A percentile compares a stretch with the other conserved stretches of the same genome.
Conservation (phyloP, 306 rosid genomes). For the Ammopiptanthus mongolicus region DNA sequence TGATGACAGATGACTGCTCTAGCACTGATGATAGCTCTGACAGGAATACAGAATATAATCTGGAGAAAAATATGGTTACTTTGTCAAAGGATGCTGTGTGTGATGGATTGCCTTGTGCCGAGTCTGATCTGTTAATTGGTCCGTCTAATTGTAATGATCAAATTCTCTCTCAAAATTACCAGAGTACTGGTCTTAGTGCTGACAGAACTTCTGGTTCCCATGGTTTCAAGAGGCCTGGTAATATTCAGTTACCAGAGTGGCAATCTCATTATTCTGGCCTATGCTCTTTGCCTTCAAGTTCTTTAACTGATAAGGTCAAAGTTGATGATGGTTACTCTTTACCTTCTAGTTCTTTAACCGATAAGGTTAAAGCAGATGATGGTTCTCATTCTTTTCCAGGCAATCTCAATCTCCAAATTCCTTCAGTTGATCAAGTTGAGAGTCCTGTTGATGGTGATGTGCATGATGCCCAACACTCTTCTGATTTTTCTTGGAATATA, state of each 20-base stretch:
- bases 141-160: constrained; percentile 25
- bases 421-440: constrained; percentile 40
- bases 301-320: constrained; percentile 26
- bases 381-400: constrained; percentile 33
- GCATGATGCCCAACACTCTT: constrained; percentile 40
- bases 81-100: constrained; percentile 11
- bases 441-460: constrained; percentile 44
- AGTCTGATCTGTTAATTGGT: constrained; percentile 18
- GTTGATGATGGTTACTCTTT: constrained; percentile 18
- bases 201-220: constrained; percentile 26
- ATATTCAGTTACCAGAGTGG: constrained; percentile 25
- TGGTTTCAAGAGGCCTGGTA: constrained; percentile 16
- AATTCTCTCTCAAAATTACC: constrained; percentile 21
- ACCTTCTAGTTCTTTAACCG: constrained; percentile 19
- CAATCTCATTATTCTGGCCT: constrained; percentile 25
- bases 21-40: constrained; percentile 23
- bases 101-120: constrained; percentile 30
- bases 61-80: constrained; percentile 28
- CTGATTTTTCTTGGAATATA: constrained; percentile 43
- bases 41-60: neutral
- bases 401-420: constrained; percentile 46
- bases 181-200: constrained; percentile 17
- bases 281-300: constrained; percentile 2
- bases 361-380: constrained; percentile 28
- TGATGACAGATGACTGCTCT: constrained; percentile 29